A percentile compares a stretch with the other conserved stretches of the same genome.
Conservation (phyloP, 495 filamentous ascomycete genomes). For the Talaromyces stipitatus region DNA sequence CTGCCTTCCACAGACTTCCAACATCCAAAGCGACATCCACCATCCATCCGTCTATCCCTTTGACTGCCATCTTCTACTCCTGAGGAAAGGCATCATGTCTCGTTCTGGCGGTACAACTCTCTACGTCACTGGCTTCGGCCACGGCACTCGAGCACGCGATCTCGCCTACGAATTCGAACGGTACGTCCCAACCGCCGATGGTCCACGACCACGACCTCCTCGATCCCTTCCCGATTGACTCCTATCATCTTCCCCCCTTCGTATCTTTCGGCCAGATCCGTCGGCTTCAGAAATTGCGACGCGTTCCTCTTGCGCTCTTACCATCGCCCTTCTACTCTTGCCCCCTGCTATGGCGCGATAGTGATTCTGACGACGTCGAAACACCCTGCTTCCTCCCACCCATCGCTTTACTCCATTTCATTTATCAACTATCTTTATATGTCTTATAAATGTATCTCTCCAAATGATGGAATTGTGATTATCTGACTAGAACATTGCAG, state of each 20-base stretch:
- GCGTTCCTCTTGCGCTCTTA: not conserved
- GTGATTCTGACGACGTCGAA: conserved; percentile 4
- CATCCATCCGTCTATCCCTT: too few species aligned
- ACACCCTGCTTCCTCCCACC: conserved; percentile 6
- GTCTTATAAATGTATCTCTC: conserved; percentile 7
- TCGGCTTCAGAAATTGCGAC: conserved; percentile 4
- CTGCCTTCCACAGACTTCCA: not conserved
- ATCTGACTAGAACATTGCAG: conserved; percentile 37
- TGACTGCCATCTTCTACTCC: not conserved
- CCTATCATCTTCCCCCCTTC: conserved; percentile 1
- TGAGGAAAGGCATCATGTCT: conserved; percentile 56
- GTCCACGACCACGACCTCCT: conserved; percentile 47
- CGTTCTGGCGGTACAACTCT: conserved; percentile 86
- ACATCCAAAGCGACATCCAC: not conserved
- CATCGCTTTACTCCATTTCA: conserved; percentile 3
- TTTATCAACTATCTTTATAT: conserved; percentile 10
- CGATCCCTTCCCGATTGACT: conserved; percentile 27
- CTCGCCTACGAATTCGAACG: conserved; percentile 99
- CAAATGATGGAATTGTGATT: not conserved
- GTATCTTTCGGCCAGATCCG: conserved; percentile 3
- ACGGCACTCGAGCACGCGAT: conserved; percentile 97
- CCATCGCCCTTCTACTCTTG: conserved; percentile 1
- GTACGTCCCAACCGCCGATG: conserved; percentile 59
- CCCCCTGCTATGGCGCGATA: not conserved
- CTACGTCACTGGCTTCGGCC: conserved; percentile 96